Evolutionary conservation across 129 eudicot genomes (phyloP).

Genomic region (Erigeron canadensis): DNA sequence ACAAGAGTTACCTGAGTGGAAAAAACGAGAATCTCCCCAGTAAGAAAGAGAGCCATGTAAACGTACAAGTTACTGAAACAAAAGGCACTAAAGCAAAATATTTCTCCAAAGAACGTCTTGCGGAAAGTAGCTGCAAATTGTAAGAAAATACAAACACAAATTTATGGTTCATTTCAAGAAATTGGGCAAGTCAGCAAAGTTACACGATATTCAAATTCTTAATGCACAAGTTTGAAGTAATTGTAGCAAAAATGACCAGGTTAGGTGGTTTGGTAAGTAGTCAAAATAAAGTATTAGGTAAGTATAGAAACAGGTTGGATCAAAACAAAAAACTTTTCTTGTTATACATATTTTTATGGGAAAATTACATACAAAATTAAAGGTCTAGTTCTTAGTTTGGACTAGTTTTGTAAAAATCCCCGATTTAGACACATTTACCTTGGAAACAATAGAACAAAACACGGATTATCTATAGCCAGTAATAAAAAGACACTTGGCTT

Average conservation of each 20-base stretch:
- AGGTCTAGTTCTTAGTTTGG: too few species aligned
- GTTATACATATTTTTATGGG: too few species aligned
- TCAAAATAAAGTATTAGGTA: too few species aligned
- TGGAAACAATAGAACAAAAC: too few species aligned
- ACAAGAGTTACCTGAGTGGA: slow-evolving; percentile 81
- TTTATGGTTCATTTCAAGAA: neutral
- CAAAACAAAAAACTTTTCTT: too few species aligned
- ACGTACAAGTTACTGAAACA: slow-evolving; percentile 63
- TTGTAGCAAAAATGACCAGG: neutral
- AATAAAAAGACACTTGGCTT: too few species aligned
- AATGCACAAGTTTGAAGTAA: neutral
- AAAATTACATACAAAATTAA: too few species aligned
- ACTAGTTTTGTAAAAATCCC: too few species aligned
- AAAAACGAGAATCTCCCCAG: slow-evolving; percentile 85
- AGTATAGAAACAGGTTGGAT: too few species aligned
- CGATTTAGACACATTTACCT: too few species aligned
- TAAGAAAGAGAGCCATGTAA: slow-evolving; percentile 59
- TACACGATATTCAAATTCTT: neutral
- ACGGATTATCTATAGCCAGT: too few species aligned
- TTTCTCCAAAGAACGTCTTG: slow-evolving; percentile 68
- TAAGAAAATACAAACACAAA: slow-evolving; percentile 18
- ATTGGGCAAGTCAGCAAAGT: neutral
- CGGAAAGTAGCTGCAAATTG: slow-evolving; percentile 88
- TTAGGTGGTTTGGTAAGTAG: neutral
- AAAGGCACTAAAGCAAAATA: slow-evolving; percentile 83